Evolutionary conservation across 192 early-diverging fungal genomes (phyloP), one percentile per base, ranked within the genome.

Genomic region (Coemansia sp.): DNA sequence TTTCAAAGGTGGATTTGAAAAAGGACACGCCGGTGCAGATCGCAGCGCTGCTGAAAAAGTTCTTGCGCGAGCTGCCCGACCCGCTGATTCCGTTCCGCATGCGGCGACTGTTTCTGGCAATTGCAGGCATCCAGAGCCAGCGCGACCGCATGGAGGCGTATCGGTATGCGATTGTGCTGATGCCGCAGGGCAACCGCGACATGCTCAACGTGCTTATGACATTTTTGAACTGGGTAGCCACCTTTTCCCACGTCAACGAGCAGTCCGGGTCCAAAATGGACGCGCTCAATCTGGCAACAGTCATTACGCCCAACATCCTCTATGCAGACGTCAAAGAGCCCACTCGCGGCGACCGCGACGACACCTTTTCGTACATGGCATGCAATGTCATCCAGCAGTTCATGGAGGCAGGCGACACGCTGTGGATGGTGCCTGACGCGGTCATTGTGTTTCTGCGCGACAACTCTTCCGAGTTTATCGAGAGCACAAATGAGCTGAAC

Each of bases 1-100:
- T 88, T 5, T 70, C 75, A 14, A 58, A 82, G 5, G 84, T 91
- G 6, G 85, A 90, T 32, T 63, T 94, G 41, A 64, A 69, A 9
- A 80, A 84, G 23, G 87, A 88, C 12, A 90, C 90, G 52, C 83
- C 88, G 9, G 87, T 98, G 39, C 94, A 97, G 70, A 82, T 96
- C 26, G 94, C 96, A 3, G 96, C 96, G 11, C 66, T 98, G 54
- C 64, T 98, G 56, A 97, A 97, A 57, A 97, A 96, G 80, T 98
- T 95, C 53, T 71, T 98, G 65, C 84, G 96, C 12, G 96, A 98
- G 43, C 62, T 98, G 60, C 94, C 96, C 0, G 96, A 98, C 39
- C 94, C 96, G 8, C 69, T 98, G 40, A 79, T 98, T 42, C 96
- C 96, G 2, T 92, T 87, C 62, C 87, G 88, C 56, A 82, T 98